Evolutionary conservation across 345 rosid genomes (phyloP).

Genomic region (Hevea brasiliensis): DNA sequence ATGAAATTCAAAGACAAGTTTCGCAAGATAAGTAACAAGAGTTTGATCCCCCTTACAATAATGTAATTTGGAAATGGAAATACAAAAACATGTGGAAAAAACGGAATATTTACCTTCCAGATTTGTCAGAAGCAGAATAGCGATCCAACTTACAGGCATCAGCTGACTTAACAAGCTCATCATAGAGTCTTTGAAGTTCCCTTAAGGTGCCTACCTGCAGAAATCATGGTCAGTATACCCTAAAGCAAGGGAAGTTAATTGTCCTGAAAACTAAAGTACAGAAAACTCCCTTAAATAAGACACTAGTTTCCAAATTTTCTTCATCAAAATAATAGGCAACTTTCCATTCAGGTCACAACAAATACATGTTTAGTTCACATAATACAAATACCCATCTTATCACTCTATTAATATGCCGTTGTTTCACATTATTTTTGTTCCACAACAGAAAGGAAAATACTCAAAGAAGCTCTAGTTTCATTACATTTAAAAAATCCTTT

Average conservation of each 20-base stretch:
- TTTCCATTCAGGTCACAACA: neutral
- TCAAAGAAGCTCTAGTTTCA: neutral
- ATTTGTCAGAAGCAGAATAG: conserved; percentile 75
- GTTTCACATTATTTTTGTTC: neutral
- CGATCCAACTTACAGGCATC: conserved; percentile 87
- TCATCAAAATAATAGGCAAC: neutral
- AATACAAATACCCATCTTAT: neutral
- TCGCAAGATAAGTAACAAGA: neutral
- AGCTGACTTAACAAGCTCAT: conserved; percentile 75
- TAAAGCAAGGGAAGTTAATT: neutral
- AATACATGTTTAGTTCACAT: neutral
- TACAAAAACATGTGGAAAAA: neutral
- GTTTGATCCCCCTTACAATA: neutral
- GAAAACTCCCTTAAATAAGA: neutral
- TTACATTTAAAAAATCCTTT: neutral
- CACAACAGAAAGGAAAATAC: neutral
- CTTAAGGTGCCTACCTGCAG: conserved; percentile 71
- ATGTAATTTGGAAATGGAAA: conserved; percentile 4
- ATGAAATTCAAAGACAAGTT: too few species aligned
- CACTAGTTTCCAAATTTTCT: neutral
- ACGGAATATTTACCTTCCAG: conserved; percentile 54
- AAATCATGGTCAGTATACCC: conserved; percentile 4
- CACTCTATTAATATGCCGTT: neutral
- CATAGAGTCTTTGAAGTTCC: conserved; percentile 90
- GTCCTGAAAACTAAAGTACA: neutral